These are phyloP conservation scores for Colletotrichum tamarilloi DNA, from an alignment of 2,329 filamentous ascomycete species.

Conservation along the genomic window DNA sequence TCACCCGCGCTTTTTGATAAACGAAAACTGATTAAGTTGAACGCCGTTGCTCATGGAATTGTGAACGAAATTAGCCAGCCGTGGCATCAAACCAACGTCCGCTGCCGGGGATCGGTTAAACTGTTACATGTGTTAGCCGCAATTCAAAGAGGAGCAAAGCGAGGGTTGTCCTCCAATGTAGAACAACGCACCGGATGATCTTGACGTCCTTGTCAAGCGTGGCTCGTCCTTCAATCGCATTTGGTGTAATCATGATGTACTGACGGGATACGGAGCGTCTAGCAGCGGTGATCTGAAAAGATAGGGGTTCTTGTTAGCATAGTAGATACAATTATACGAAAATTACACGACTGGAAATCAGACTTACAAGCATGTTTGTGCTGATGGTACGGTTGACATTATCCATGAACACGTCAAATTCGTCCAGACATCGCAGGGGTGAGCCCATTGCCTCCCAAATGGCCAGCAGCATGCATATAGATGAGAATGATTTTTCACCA, in stretches of 20 bases:
- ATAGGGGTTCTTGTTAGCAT: neutral
- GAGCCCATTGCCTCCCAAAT: slow-evolving; percentile 99
- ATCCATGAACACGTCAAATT: slow-evolving; percentile 99
- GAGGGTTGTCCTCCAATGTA: neutral
- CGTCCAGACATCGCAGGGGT: slow-evolving; percentile 92
- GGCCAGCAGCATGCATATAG: slow-evolving; percentile 90
- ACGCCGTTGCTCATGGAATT: neutral
- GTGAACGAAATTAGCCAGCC: neutral
- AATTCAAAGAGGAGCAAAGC: neutral
- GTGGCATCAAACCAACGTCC: slow-evolving; percentile 49
- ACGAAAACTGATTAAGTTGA: neutral
- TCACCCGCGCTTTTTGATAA: neutral
- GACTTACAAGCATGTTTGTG: slow-evolving; percentile 88
- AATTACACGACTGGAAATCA: neutral
- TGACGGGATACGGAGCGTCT: slow-evolving; percentile 89
- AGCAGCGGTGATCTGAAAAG: slow-evolving; percentile 80
- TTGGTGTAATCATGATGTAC: slow-evolving; percentile 96
- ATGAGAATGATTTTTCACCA: slow-evolving; percentile 97
- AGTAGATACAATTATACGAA: neutral
- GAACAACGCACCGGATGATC: slow-evolving; percentile 73
- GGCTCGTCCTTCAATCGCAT: slow-evolving; percentile 75
- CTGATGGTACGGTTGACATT: slow-evolving; percentile 93
- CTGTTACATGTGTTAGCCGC: slow-evolving; percentile 49
- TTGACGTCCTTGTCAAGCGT: slow-evolving; percentile 76
- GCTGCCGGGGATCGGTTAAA: slow-evolving; percentile 69